phyloP scores from a whole-genome alignment of 768 basidiomycete genomes.

The Boletus sp. region DNA sequence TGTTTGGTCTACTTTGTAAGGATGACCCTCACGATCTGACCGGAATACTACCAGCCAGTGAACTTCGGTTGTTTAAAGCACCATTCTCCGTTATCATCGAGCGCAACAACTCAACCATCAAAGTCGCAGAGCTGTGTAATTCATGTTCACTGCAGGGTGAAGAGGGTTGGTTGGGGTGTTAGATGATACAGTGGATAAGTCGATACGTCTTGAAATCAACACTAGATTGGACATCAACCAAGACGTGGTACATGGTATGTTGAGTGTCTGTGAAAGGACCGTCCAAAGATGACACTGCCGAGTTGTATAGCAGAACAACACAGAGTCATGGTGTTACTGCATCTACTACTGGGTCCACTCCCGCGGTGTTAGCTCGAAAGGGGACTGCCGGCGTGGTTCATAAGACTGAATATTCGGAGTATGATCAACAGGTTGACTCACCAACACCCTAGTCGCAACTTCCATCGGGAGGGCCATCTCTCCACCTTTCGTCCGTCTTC shows the following conservation, averaged over 20 bases:
- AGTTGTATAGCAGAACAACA: too few relatives aligned
- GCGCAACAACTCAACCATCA: too few relatives aligned
- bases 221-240: background rate
- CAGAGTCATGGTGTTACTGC: too few relatives aligned
- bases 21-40: too few relatives aligned
- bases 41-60: too few relatives aligned
- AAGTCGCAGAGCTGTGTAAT: too few relatives aligned
- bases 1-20: too few relatives aligned
- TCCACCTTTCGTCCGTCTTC: conserved; percentile 88
- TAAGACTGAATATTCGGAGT: background rate
- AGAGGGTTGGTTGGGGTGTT: background rate
- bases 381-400: background rate
- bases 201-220: background rate
- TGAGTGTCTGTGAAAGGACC: background rate
- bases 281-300: too few relatives aligned
- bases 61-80: too few relatives aligned
- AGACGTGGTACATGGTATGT: background rate
- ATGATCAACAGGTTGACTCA: conserved; percentile 2
- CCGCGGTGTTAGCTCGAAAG: background rate
- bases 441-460: conserved; percentile 68
- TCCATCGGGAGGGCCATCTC: conserved; percentile 84
- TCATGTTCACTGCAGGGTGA: too few relatives aligned
- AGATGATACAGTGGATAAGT: background rate
- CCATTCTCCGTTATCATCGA: too few relatives aligned
- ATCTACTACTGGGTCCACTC: background rate